Base-by-base conservation (phyloP, 371 early-diverging fungal genomes). In the Conidiobolus incongruus region DNA sequence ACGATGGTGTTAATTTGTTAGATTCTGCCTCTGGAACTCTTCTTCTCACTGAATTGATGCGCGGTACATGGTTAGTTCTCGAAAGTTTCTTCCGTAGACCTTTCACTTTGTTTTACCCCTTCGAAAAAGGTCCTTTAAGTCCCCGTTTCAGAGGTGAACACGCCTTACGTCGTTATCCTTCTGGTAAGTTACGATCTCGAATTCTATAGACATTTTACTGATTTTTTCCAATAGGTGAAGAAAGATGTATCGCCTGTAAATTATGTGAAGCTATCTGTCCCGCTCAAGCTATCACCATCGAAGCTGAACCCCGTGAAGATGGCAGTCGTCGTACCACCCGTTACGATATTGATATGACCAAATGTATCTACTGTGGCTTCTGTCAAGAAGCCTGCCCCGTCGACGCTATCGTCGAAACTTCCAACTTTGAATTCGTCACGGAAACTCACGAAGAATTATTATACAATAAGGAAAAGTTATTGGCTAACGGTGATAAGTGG, bases 291-390 rank as follows among this genome's bases (percentile, higher is more conserved):
- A 95, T 95, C 52, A 95, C 96, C 15, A 95, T 95, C 48, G 96
- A 95, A 67, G 85, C 91, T 32, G 93, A 95, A 60, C 83, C 88
- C 22, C 77, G 96, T 54, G 85, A 85, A 47, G 96, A 95, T 58
- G 96, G 90, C 30, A 72, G 78, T 32, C 78, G 96, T 58, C 78
- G 92, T 49, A 95, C 96, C 24, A 91, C 92, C 28, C 75, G 93
- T 46, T 95, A 95, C 59, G 96, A 95, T 66, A 95, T 95, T 51
- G 95, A 95, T 59, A 92, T 92, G 96, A 93, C 96, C 54, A 94
- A 94, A 75, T 81, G 80, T 69, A 82, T 85, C 58, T 75, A 84
- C 73, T 95, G 96, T 61, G 96, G 96, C 46, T 78, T 95, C 66
- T 95, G 96, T 65, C 93, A 92, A 49, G 62, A 87, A 55, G 87